These are phyloP conservation scores for Rhizophlyctis rosea DNA, from an alignment of 192 early-diverging fungal species.

Conservation along the genomic window DNA sequence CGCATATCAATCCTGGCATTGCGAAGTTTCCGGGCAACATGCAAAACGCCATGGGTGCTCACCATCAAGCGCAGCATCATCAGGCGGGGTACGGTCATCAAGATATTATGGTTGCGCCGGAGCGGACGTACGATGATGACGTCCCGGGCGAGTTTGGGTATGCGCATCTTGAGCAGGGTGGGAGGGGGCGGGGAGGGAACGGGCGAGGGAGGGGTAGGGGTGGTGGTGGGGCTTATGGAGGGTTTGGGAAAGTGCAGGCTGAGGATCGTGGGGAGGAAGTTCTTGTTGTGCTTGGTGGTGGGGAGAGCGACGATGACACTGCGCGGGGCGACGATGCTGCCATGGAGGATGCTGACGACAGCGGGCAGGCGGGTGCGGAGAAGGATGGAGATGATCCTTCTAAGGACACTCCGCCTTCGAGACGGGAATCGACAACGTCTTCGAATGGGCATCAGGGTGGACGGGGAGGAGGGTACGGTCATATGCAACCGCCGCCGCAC, in stretches of 20 bases:
- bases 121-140: slow-evolving; percentile 29
- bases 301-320: neutral
- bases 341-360: neutral
- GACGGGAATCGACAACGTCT: neutral
- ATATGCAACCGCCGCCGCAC: neutral
- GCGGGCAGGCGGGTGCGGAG: neutral
- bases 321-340: neutral
- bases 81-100: neutral
- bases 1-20: neutral
- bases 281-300: slow-evolving; percentile 29
- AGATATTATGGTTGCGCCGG: slow-evolving; percentile 22
- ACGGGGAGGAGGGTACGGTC: neutral
- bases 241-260: neutral
- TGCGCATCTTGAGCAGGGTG: neutral
- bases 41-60: too few relatives aligned
- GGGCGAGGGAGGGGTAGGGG: slow-evolving; percentile 5
- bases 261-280: slow-evolving; percentile 31
- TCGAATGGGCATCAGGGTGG: neutral
- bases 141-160: neutral
- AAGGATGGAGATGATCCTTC: neutral
- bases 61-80: neutral
- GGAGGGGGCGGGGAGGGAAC: neutral
- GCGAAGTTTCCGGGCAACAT: neutral
- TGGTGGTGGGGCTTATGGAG: neutral
- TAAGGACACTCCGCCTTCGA: neutral